A percentile compares a stretch with the other conserved stretches of the same genome.
Evolutionary conservation across 139 green algal genomes (phyloP).

Genomic region (Spirogloea muscicola): DNA sequence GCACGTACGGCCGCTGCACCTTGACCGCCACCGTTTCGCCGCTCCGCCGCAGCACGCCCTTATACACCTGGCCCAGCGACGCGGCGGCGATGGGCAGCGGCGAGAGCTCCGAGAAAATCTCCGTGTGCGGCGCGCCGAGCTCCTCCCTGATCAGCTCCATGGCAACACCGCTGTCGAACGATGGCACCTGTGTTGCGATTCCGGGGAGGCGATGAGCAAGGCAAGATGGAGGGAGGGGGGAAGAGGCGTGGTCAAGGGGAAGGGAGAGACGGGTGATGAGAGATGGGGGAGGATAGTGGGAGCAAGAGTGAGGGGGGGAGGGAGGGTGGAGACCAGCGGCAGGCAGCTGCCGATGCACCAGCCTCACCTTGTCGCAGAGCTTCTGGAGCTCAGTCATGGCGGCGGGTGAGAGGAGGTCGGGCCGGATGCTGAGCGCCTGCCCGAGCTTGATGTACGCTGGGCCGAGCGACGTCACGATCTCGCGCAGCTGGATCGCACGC

Average conservation of each 20-base stretch:
- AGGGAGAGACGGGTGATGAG: neutral
- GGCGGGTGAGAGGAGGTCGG: slow-evolving; percentile 88
- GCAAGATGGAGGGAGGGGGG: no score
- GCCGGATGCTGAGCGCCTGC: slow-evolving; percentile 86
- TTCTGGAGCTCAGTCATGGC: slow-evolving; percentile 99
- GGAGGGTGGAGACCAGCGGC: no score
- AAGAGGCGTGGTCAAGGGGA: neutral
- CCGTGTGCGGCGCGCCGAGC: slow-evolving; percentile 64
- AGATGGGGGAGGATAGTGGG: no score
- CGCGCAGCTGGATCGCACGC: slow-evolving; percentile 82
- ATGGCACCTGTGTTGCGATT: slow-evolving; percentile 47
- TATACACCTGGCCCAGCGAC: slow-evolving; percentile 90
- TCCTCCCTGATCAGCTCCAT: slow-evolving; percentile 60
- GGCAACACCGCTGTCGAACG: slow-evolving; percentile 54
- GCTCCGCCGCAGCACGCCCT: slow-evolving; percentile 62
- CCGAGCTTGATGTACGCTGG: slow-evolving; percentile 99
- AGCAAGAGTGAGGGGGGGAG: neutral
- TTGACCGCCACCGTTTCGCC: slow-evolving; percentile 89
- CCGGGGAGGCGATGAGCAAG: no score
- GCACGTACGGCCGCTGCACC: slow-evolving; percentile 82
- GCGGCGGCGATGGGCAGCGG: slow-evolving; percentile 79
- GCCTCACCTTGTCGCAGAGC: slow-evolving; percentile 98
- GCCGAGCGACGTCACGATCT: slow-evolving; percentile 90
- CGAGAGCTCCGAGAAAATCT: slow-evolving; percentile 80
- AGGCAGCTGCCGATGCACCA: no score